Evolutionary conservation across 306 rosid genomes (phyloP).

Genomic region (Trifolium subterraneum): DNA sequence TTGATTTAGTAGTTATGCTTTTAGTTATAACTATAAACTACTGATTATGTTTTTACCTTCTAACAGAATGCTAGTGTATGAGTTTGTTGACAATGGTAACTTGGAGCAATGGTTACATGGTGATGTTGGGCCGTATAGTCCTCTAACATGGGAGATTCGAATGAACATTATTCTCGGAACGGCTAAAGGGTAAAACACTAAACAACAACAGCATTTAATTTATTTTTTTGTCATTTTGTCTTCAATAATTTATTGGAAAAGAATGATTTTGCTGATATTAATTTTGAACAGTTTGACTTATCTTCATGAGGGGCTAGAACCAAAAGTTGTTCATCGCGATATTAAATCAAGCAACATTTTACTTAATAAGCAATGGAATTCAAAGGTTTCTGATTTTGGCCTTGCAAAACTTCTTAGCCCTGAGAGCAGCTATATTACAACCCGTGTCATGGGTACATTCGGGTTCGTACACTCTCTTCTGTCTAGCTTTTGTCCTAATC

Average conservation of each 20-base stretch:
- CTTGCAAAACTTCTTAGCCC: slow-evolving; percentile 90
- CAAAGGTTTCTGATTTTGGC: slow-evolving; percentile 94
- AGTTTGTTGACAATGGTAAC: slow-evolving; percentile 86
- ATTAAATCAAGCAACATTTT: slow-evolving; percentile 89
- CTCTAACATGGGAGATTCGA: slow-evolving; percentile 85
- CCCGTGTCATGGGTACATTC: slow-evolving; percentile 96
- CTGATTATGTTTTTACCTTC: background rate
- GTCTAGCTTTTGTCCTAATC: background rate
- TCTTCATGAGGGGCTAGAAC: slow-evolving; percentile 93
- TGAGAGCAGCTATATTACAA: slow-evolving; percentile 76
- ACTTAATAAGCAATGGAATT: slow-evolving; percentile 85
- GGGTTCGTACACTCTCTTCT: slow-evolving; percentile 59
- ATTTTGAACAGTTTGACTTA: slow-evolving; percentile 64
- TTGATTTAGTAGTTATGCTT: too few relatives aligned
- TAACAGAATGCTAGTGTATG: slow-evolving; percentile 87
- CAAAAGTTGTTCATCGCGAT: slow-evolving; percentile 93
- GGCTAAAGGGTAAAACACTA: slow-evolving; percentile 71
- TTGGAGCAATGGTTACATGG: slow-evolving; percentile 93
- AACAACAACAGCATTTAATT: background rate
- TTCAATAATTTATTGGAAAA: background rate
- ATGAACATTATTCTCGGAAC: slow-evolving; percentile 82
- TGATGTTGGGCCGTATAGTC: slow-evolving; percentile 81
- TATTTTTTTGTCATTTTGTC: background rate
- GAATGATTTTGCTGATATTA: slow-evolving; percentile 3
- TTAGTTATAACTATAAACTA: background rate